Percentiles rank a stretch among this genome's conserved stretches.
These are phyloP conservation scores for Diaporthe sp. DNA, from an alignment of 2,329 filamentous ascomycete genomes.

Conservation along the genomic window DNA sequence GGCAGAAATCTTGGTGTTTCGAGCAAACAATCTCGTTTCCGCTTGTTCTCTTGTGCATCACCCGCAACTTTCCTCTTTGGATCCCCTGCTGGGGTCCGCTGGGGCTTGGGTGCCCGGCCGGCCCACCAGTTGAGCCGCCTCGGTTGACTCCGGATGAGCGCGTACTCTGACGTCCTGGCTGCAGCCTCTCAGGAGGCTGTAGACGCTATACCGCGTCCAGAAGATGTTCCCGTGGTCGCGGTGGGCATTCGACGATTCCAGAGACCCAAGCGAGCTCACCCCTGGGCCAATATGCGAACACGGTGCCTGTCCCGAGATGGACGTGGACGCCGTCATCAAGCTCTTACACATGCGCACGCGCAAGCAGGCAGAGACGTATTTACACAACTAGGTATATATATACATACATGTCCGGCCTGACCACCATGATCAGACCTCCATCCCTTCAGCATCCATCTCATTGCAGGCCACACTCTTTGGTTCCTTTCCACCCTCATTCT, in stretches of 20 bases:
- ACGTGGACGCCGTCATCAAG: neutral
- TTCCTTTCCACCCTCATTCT: constrained; percentile 27
- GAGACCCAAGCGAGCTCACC: neutral
- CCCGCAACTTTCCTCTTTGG: neutral
- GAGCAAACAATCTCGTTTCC: constrained; percentile 25
- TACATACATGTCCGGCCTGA: neutral
- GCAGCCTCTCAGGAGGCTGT: constrained; percentile 13
- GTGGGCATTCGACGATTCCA: constrained; percentile 12
- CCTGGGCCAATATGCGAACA: constrained; percentile 5
- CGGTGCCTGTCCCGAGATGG: neutral
- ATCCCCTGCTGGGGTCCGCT: neutral
- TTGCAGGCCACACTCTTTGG: constrained; percentile 29
- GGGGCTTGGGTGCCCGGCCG: neutral
- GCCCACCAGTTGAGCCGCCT: constrained; percentile 16
- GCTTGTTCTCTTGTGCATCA: neutral
- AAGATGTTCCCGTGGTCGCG: neutral
- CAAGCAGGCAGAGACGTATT: no score
- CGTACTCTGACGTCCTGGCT: constrained; percentile 22
- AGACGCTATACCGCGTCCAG: constrained; percentile 13
- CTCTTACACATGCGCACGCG: neutral
- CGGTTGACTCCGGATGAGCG: constrained; percentile 21
- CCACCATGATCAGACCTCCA: neutral
- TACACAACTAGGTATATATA: constrained; percentile 1
- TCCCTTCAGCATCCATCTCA: constrained; percentile 28
- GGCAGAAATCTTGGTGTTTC: constrained; percentile 23